Conservation (phyloP, 192 early-diverging fungal genomes). For the Linnemannia hyalina region DNA sequence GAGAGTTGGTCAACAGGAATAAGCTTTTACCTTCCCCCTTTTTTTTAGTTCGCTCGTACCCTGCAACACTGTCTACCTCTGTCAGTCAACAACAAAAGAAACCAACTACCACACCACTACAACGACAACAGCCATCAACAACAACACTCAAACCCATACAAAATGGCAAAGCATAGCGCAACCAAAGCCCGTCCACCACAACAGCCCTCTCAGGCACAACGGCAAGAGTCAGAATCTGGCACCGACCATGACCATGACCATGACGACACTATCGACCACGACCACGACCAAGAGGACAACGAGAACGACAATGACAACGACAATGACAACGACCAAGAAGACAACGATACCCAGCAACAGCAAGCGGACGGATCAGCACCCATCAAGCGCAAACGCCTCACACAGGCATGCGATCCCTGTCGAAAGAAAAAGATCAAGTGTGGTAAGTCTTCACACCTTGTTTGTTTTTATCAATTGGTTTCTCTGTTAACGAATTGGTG, state of each 20-base stretch:
- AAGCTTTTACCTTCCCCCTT: neutral
- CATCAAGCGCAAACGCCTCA: conserved; percentile 73
- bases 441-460: conserved; percentile 24
- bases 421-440: conserved; percentile 80
- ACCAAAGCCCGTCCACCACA: neutral
- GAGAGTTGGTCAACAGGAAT: neutral
- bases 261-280: neutral
- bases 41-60: neutral
- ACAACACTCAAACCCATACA: neutral
- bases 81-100: neutral
- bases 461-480: neutral
- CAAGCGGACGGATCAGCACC: neutral
- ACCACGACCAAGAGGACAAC: neutral
- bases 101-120: neutral
- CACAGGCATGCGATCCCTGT: conserved; percentile 82
- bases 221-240: conserved; percentile 10
- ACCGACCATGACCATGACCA: conserved; percentile 18
- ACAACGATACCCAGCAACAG: conserved; percentile 21
- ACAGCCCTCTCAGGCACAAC: neutral
- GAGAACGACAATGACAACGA: conserved; percentile 22
- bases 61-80: neutral
- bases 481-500: neutral
- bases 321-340: conserved; percentile 31
- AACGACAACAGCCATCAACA: neutral
- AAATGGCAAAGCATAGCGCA: neutral